Evolutionary conservation across 768 basidiomycete genomes (phyloP), one percentile per base, ranked within the genome.

Genomic region (Phaffia australis): DNA sequence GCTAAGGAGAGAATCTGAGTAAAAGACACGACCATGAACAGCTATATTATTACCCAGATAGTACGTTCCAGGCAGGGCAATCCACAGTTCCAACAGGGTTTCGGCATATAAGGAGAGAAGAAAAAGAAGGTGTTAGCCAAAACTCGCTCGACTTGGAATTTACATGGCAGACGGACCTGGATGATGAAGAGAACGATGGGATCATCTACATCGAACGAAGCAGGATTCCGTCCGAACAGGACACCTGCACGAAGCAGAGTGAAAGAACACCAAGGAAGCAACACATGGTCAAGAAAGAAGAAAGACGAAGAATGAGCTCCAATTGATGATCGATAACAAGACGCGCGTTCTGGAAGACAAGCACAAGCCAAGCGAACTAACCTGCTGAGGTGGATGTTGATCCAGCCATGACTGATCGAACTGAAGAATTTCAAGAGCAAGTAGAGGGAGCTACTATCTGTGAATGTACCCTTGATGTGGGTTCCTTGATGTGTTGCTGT

Each of bases 1-100:
- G 82, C 65, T 23, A 87, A 75, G 0, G 83, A 80, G 14, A 97
- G 83, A 6, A 87, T 66, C 73, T 92, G 88, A 48, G 85, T 84
- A 81, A 91, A 84, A 46, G 77, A 77, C 65, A 95, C 81, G 78
- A 98, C 91, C 70, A 97, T 83, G 58, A 86, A 86, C 84, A 76
- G 51, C 42, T 71, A 21, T 11, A 25, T 46, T 42, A 42, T 42
- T 4, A 47, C 27, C 48, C 18, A 29, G 16, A 25, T 2, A 30
- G 23, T 16, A 52, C 27, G 50, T 16, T 27, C 30, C 23, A 55
- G 35, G 21, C 11, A 42, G 21, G 8, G 18, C 48, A 25, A 32
- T 6, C 32, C 48, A 3, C 21, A 49, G 16, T 32, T 21, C 3
- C n/a, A 18, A 14, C n/a, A 32, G 27, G 46, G n/a, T n/a, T 29